Percentiles rank a stretch among this genome's conserved stretches.
Evolutionary conservation across 176 grass and related monocot species (phyloP).

Genomic region (Cymbopogon citratus): DNA sequence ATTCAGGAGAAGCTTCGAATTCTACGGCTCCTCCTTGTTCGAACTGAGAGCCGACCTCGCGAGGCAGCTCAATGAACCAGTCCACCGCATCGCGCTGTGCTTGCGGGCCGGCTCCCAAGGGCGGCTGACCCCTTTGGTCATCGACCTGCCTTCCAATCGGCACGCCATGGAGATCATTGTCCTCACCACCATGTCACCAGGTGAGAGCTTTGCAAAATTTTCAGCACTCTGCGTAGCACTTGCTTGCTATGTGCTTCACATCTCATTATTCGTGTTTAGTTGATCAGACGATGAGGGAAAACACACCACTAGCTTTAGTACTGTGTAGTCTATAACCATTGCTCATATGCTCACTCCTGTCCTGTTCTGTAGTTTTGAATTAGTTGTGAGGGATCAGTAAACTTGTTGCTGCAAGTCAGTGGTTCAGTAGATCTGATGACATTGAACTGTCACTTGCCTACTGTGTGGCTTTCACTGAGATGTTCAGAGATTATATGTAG

Average conservation of each 20-base stretch:
- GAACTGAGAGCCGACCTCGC: neutral
- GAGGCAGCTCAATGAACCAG: neutral
- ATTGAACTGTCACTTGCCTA: neutral
- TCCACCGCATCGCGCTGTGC: neutral
- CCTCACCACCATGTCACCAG: neutral
- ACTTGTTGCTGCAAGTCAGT: neutral
- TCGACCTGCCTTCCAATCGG: neutral
- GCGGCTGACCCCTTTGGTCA: slow-evolving; percentile 7
- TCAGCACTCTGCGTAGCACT: neutral
- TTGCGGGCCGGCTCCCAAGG: neutral
- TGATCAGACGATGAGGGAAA: neutral
- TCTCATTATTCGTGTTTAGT: neutral
- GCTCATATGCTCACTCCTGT: neutral
- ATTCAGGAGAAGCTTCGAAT: neutral
- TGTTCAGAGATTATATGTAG: no score
- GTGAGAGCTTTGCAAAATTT: neutral
- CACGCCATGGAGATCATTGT: neutral
- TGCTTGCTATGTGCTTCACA: neutral
- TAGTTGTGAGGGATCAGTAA: neutral
- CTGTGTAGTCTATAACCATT: neutral
- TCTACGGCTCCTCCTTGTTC: neutral
- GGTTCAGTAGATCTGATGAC: neutral
- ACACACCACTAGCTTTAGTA: neutral
- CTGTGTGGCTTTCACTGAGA: neutral
- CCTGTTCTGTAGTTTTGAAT: neutral